Percentiles rank a stretch among this genome's conserved stretches.
These are phyloP conservation scores for Avena atlantica DNA, from an alignment of 176 grass and related monocot genomes.

Conservation along the genomic window DNA sequence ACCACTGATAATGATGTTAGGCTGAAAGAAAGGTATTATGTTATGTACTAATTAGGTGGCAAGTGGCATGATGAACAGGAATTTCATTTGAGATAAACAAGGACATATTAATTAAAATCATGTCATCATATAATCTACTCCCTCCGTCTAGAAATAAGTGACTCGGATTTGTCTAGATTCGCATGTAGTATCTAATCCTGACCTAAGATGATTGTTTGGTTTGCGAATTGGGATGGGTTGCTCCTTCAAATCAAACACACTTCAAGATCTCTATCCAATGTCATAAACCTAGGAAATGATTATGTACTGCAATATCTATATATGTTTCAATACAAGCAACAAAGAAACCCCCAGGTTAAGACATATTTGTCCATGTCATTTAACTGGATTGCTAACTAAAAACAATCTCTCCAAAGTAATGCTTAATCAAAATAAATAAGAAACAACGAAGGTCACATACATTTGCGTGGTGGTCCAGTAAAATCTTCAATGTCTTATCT, in stretches of 20 bases:
- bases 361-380: not conserved
- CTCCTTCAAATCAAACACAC: not conserved
- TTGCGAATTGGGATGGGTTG: not conserved
- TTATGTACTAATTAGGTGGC: not conserved
- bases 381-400: not conserved
- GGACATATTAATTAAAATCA: not conserved
- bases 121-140: not conserved
- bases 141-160: too few relatives aligned
- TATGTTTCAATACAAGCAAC: not conserved
- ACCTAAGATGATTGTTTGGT: not conserved
- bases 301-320: not conserved
- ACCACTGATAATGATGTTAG: not conserved
- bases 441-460: constrained; percentile 13
- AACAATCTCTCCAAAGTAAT: not conserved
- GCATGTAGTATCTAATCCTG: not conserved
- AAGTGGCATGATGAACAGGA: not conserved
- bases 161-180: too few relatives aligned
- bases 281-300: not conserved
- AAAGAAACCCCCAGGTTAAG: not conserved
- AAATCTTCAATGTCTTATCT: constrained; percentile 44
- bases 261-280: not conserved
- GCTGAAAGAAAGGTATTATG: constrained; percentile 5
- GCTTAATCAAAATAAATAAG: not conserved
- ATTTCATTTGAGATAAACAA: not conserved
- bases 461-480: constrained; percentile 46